These are phyloP conservation scores for Lagenaria siceraria DNA, from an alignment of 306 rosid species.

Conservation along the genomic window DNA sequence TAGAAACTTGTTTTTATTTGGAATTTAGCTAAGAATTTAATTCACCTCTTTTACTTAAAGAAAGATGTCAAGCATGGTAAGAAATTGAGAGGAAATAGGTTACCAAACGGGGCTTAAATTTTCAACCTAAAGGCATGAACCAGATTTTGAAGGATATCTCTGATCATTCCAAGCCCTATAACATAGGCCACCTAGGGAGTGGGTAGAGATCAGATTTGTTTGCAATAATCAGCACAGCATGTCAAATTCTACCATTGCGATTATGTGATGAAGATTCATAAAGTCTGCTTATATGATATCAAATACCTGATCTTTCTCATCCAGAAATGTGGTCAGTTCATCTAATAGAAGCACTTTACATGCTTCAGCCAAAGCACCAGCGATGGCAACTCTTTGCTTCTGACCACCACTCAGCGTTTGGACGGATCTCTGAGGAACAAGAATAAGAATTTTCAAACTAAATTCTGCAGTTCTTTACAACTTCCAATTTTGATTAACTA, in stretches of 20 bases:
- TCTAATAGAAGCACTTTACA: slow-evolving; percentile 72
- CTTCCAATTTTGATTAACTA: not conserved
- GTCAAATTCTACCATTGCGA: not conserved
- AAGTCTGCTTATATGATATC: not conserved
- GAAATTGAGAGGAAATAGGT: no score
- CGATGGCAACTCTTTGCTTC: slow-evolving; percentile 86
- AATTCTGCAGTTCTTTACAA: not conserved
- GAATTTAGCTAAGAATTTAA: no score
- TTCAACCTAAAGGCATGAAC: not conserved
- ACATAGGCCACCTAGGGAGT: not conserved
- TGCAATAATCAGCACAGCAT: not conserved
- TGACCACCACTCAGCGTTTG: slow-evolving; percentile 89
- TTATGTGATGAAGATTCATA: not conserved
- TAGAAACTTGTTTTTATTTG: no score
- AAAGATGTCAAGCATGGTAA: no score
- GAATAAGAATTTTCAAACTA: not conserved
- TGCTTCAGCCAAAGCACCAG: slow-evolving; percentile 86
- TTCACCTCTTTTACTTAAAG: no score
- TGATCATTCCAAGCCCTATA: not conserved
- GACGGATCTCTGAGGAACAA: slow-evolving; percentile 53
- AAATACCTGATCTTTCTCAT: slow-evolving; percentile 71
- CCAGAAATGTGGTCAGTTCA: slow-evolving; percentile 80
- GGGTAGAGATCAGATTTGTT: not conserved
- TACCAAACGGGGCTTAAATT: not conserved
- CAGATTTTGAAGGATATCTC: not conserved